Evolutionary conservation across 257 asterid genomes (phyloP).

Genomic region (Cordia subcordata): DNA sequence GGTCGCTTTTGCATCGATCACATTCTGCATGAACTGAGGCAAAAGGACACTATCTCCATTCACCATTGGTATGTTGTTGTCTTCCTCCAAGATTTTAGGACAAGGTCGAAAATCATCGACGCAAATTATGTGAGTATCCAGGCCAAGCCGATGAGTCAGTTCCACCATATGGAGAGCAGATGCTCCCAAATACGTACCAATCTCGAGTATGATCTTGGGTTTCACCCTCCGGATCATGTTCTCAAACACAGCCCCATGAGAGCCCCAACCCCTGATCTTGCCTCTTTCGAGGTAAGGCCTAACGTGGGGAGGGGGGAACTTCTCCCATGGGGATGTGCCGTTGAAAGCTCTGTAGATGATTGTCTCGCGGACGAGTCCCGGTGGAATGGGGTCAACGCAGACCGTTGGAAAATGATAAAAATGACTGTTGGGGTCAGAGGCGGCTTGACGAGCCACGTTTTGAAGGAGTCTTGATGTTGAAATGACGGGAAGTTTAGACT

Average conservation of each 20-base stretch:
- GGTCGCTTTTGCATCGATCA: constrained; percentile 32
- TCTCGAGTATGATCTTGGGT: constrained; percentile 52
- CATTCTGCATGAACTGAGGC: constrained; percentile 69
- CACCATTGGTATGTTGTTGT: constrained; percentile 42
- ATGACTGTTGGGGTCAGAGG: constrained; percentile 18
- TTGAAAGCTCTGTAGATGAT: constrained; percentile 43
- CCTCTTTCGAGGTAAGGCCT: constrained; percentile 26
- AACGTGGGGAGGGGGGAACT: constrained; percentile 50
- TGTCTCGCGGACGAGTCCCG: constrained; percentile 22
- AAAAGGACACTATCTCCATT: constrained; percentile 50
- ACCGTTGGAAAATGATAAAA: constrained; percentile 19
- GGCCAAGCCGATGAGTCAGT: constrained; percentile 34
- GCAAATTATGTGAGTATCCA: constrained; percentile 42
- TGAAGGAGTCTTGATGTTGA: not conserved
- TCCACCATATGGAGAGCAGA: constrained; percentile 59
- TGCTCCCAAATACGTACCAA: constrained; percentile 63
- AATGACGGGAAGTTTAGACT: not conserved
- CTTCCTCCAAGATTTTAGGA: constrained; percentile 43
- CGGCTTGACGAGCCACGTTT: not conserved
- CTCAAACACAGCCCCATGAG: constrained; percentile 48
- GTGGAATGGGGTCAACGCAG: constrained; percentile 17
- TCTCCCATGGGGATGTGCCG: no score
- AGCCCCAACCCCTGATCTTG: constrained; percentile 65
- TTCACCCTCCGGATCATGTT: constrained; percentile 37
- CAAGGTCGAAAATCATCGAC: no score